These are phyloP conservation scores for Cutaneotrichosporon cavernicola DNA, from an alignment of 1,284 basidiomycete genomes.

Conservation along the genomic window DNA sequence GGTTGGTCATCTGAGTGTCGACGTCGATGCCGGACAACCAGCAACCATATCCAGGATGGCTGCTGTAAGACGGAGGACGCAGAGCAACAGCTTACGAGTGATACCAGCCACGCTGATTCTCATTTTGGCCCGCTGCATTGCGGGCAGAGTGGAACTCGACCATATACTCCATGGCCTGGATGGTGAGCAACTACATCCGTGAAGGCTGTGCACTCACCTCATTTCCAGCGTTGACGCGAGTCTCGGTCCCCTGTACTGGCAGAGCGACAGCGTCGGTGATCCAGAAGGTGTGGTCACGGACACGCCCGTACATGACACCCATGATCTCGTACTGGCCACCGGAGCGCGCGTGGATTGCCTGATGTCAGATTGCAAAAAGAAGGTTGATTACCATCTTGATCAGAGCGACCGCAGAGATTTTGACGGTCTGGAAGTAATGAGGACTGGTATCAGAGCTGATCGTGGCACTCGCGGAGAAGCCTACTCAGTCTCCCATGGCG, in stretches of 20 bases:
- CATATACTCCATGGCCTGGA: conserved; percentile 91
- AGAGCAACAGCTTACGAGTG: conserved; percentile 61
- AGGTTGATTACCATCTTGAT: conserved; percentile 84
- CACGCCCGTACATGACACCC: conserved; percentile 98
- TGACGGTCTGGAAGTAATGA: conserved; percentile 89
- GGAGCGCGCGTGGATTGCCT: conserved; percentile 97
- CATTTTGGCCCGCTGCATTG: conserved; percentile 73
- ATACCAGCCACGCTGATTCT: conserved; percentile 97
- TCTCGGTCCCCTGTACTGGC: conserved; percentile 98
- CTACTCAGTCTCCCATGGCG: conserved; percentile 86
- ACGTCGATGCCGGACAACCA: conserved; percentile 98
- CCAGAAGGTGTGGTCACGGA: conserved; percentile 79
- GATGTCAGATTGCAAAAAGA: conserved; percentile 8
- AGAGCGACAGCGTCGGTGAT: conserved; percentile 96
- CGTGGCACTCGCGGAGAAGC: conserved; percentile 17
- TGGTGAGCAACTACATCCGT: background rate
- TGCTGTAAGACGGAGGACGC: conserved; percentile 19
- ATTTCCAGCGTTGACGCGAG: conserved; percentile 91
- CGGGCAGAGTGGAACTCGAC: conserved; percentile 82
- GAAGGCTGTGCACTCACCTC: conserved; percentile 55
- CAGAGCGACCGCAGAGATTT: conserved; percentile 89
- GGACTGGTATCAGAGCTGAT: conserved; percentile 59
- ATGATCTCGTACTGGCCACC: conserved; percentile 98
- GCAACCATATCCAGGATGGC: conserved; percentile 92
- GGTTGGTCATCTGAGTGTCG: conserved; percentile 91